A percentile compares a stretch with the other conserved stretches of the same genome.
These are phyloP conservation scores for Neotropicomus parvogracilis DNA, from an alignment of 1,284 basidiomycete genomes.

Conservation along the genomic window DNA sequence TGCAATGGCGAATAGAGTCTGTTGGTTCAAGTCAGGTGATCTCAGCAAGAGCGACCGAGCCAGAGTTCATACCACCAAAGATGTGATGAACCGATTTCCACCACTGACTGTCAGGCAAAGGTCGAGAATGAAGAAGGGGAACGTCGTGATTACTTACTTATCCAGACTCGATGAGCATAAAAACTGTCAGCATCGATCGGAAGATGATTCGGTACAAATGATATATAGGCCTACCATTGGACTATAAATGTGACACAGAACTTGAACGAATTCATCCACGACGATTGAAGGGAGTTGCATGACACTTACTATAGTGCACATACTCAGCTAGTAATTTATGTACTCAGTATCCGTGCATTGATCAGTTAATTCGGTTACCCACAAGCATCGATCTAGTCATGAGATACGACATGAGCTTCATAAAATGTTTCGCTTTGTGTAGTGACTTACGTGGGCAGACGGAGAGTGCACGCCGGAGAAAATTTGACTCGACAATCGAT, in stretches of 20 bases:
- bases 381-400: conserved; percentile 10
- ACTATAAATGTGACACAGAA: conserved; percentile 18
- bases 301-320: conserved; percentile 7
- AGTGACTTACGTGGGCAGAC: conserved; percentile 16
- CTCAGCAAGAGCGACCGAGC: background rate
- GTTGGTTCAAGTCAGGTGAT: background rate
- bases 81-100: conserved; percentile 17
- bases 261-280: too few species aligned
- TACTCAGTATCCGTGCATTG: background rate
- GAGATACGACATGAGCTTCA: too few species aligned
- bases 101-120: conserved; percentile 18
- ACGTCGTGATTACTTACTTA: background rate
- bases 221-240: conserved; percentile 10
- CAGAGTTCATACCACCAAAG: conserved; percentile 15
- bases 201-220: background rate
- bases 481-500: too few species aligned
- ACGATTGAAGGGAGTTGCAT: background rate
- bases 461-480: background rate
- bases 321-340: conserved; percentile 1
- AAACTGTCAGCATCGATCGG: conserved; percentile 3
- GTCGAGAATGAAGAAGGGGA: background rate
- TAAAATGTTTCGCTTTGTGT: background rate
- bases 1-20: conserved; percentile 10
- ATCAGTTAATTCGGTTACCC: background rate
- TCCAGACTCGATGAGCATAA: too few species aligned